These are phyloP conservation scores for Russula lepida DNA, from an alignment of 768 basidiomycete genomes.

Conservation along the genomic window DNA sequence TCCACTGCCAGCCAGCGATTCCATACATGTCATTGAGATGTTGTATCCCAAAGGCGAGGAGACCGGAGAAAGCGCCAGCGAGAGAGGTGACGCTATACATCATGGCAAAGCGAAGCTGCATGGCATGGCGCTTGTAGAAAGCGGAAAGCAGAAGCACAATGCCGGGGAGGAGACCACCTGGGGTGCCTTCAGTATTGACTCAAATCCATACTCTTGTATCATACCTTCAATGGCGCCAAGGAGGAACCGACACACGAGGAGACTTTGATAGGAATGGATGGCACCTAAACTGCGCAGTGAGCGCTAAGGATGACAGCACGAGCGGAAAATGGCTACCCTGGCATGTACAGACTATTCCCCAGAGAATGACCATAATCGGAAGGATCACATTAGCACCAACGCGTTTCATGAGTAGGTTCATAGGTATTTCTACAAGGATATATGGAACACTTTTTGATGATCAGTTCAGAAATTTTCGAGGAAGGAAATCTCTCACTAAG, in stretches of 20 bases:
- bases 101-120: slow-evolving; percentile 31
- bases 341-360: slow-evolving; percentile 58
- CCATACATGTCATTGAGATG: slow-evolving; percentile 47
- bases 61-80: slow-evolving; percentile 54
- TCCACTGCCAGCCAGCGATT: slow-evolving; percentile 57
- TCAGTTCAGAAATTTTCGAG: slow-evolving; percentile 11
- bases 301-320: background rate
- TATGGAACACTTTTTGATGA: slow-evolving; percentile 24
- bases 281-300: slow-evolving; percentile 29
- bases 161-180: slow-evolving; percentile 39
- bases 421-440: slow-evolving; percentile 24
- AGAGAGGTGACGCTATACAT: slow-evolving; percentile 41
- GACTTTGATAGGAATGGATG: slow-evolving; percentile 43
- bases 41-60: slow-evolving; percentile 53
- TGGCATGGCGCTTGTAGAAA: slow-evolving; percentile 26
- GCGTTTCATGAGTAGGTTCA: slow-evolving; percentile 29
- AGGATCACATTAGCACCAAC: slow-evolving; percentile 51
- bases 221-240: slow-evolving; percentile 52
- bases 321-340: slow-evolving; percentile 39
- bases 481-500: slow-evolving; percentile 3
- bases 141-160: slow-evolving; percentile 25
- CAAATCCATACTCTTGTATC: background rate
- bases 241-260: slow-evolving; percentile 42
- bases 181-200: background rate
- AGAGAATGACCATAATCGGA: slow-evolving; percentile 53